A percentile compares a stretch with the other conserved stretches of the same genome.
Evolutionary conservation across 257 asterid genomes (phyloP).

Genomic region (Solanum chmielewskii): DNA sequence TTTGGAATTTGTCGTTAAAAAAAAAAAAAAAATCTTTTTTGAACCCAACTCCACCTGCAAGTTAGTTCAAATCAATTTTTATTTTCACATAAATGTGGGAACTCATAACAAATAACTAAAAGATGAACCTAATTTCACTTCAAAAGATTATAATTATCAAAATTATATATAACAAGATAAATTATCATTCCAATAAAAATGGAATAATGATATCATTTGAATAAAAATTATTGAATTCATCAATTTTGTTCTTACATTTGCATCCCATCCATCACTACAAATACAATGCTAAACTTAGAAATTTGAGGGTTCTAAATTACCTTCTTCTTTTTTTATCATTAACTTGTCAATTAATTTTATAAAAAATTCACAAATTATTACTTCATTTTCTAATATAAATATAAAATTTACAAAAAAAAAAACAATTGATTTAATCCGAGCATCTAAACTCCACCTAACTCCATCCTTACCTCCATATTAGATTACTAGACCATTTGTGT

Average conservation of each 20-base stretch:
- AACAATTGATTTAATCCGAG: accelerated
- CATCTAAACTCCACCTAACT: no score
- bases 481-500: background rate
- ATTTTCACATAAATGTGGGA: background rate
- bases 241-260: no score
- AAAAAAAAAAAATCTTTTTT: background rate
- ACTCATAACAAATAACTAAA: background rate
- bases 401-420: no score
- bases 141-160: background rate
- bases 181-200: background rate
- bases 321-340: accelerated
- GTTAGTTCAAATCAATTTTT: background rate
- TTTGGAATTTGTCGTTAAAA: background rate
- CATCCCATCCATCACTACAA: no score
- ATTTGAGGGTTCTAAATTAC: accelerated
- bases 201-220: background rate
- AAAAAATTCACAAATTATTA: no score
- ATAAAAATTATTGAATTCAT: no score
- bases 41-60: background rate
- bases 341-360: accelerated
- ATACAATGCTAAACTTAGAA: accelerated
- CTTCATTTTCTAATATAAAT: no score
- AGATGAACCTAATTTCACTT: background rate
- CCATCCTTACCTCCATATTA: no score
- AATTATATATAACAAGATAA: no score